Conservation (phyloP, 495 filamentous ascomycete species). For the Hypomontagnella submonticulosa region DNA sequence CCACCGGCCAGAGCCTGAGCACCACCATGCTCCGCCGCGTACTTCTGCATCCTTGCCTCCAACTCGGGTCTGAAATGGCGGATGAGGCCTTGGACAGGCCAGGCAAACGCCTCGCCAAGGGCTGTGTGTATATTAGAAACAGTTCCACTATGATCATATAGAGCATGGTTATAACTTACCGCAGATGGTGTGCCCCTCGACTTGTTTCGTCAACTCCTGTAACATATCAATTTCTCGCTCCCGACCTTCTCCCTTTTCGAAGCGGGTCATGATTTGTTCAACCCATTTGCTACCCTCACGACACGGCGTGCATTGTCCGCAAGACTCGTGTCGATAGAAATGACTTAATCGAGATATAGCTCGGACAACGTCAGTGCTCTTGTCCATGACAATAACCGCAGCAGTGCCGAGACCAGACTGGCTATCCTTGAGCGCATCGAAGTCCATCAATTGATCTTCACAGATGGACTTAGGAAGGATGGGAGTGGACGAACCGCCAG, state of each 20-base stretch:
- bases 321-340: slow-evolving; percentile 98
- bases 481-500: slow-evolving; percentile 95
- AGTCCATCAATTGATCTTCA: slow-evolving; percentile 98
- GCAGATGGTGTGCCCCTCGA: slow-evolving; percentile 98
- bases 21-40: slow-evolving; percentile 73
- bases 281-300: slow-evolving; percentile 98
- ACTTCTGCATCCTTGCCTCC: slow-evolving; percentile 85
- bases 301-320: slow-evolving; percentile 98
- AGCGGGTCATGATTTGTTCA: slow-evolving; percentile 96
- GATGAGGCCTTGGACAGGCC: slow-evolving; percentile 97
- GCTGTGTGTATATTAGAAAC: slow-evolving; percentile 56
- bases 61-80: slow-evolving; percentile 96
- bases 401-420: slow-evolving; percentile 98
- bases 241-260: slow-evolving; percentile 88
- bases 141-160: neutral
- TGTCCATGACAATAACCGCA: slow-evolving; percentile 98
- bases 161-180: slow-evolving; percentile 59
- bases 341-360: slow-evolving; percentile 90
- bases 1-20: slow-evolving; percentile 80
- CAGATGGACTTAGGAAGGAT: slow-evolving; percentile 89
- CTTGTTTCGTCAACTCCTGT: slow-evolving; percentile 98
- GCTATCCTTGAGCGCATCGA: slow-evolving; percentile 96
- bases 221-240: slow-evolving; percentile 98
- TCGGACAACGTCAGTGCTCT: slow-evolving; percentile 93
- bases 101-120: slow-evolving; percentile 96